Evolutionary conservation across 768 basidiomycete species (phyloP), one percentile per base, ranked within the genome.

Genomic region (Lentinula sp.): DNA sequence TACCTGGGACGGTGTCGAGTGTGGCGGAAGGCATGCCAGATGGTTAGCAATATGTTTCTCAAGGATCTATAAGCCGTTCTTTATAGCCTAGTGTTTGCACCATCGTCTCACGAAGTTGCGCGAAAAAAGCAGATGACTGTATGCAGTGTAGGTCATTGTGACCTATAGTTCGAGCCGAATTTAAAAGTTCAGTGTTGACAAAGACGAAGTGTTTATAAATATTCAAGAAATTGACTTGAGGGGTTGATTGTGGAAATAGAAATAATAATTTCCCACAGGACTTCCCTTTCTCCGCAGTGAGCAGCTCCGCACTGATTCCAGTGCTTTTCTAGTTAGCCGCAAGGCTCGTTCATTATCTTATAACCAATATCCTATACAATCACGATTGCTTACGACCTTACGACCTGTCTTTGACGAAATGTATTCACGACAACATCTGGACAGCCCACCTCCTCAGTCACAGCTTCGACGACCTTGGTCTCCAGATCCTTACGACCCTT

Each of bases 381-480:
- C 45, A 58, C 57, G 45, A 58, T 28, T 18, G 18, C 21, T 43
- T 28, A 58, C 57, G 45, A 58, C 28, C 32, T 39, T 4, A 58
- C 56, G 56, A 57, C 56, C 23, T 57, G 5, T 40, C 42, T 1
- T 46, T 28, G 11, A 32, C 55, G 55, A 49, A 48, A 48, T 50
- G 57, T 58, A 34, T 48, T 58, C 57, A 58, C 57, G 57, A 21
- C 57, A 58, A 49, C 57, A 49, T 58, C 57, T 58, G 45, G 57
- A 49, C 45, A 58, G 57, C 61, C 69, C 74, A 53, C 70, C 69
- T 60, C 80, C 84, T 63, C 81, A 84, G 59, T 82, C 84, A 23
- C 80, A 79, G 51, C 81, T 84, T 68, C 82, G 81, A 57, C 75
- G 85, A 23, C 86, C 86, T 59, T 87, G 86, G 86, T 87, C 86